Conservation (phyloP, 2,329 filamentous ascomycete species). For the Cryphonectria naterciae region DNA sequence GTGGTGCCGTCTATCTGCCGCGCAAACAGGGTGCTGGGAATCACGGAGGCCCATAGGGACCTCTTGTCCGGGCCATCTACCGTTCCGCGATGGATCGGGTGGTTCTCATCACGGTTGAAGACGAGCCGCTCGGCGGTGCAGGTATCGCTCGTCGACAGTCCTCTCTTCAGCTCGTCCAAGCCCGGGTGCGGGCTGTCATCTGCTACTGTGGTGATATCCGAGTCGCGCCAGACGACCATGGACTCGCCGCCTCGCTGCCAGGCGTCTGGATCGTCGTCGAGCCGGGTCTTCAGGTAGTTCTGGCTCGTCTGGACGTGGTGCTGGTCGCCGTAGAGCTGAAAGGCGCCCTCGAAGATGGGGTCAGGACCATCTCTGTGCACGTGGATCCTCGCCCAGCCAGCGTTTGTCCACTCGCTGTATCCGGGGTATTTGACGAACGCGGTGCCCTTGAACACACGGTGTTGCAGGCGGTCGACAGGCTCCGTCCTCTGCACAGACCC, state of each 20-base stretch:
- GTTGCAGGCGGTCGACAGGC: conserved; percentile 69
- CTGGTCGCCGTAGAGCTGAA: conserved; percentile 77
- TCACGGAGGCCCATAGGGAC: conserved; percentile 56
- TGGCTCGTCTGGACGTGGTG: conserved; percentile 82
- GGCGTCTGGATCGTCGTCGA: conserved; percentile 71
- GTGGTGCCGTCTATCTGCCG: conserved; percentile 71
- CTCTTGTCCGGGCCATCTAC: conserved; percentile 47
- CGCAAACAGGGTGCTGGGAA: conserved; percentile 71
- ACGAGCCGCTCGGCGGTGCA: conserved; percentile 77
- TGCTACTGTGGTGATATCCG: conserved; percentile 67
- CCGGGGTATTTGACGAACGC: conserved; percentile 69
- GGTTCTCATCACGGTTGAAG: conserved; percentile 77
- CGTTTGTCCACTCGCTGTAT: conserved; percentile 71
- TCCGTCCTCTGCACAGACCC: conserved; percentile 71
- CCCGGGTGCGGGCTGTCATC: conserved; percentile 36
- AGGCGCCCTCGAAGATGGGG: conserved; percentile 89
- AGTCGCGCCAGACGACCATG: conserved; percentile 92
- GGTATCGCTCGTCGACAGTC: conserved; percentile 46
- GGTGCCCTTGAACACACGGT: conserved; percentile 83
- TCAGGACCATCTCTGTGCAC: conserved; percentile 74
- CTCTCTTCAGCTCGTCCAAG: conserved; percentile 69
- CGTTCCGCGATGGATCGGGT: conserved; percentile 64
- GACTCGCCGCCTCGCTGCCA: conserved; percentile 64
- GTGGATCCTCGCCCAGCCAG: conserved; percentile 85
- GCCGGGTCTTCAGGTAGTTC: conserved; percentile 74